Evolutionary conservation across 2,329 filamentous ascomycete species (phyloP).

Genomic region (Sclerotinia sclerotiorum): DNA sequence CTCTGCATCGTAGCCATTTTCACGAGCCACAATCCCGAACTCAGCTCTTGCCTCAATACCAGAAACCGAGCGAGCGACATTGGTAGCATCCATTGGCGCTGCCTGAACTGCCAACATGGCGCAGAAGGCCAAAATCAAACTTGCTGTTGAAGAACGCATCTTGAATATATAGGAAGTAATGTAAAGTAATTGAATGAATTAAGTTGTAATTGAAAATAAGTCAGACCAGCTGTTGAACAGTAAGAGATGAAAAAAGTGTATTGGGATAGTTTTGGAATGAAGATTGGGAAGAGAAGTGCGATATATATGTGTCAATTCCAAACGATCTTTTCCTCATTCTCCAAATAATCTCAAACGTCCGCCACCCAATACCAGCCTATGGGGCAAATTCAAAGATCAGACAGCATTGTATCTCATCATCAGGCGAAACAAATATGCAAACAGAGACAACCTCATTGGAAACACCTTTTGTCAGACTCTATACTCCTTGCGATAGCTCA

Average conservation of each 20-base stretch:
- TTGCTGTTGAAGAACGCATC: conserved; percentile 35
- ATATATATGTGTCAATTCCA: conserved; percentile 9
- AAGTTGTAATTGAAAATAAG: conserved; percentile 1
- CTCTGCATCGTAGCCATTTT: not conserved
- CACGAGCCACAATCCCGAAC: not conserved
- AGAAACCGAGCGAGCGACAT: conserved; percentile 20
- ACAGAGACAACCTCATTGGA: conserved; percentile 11
- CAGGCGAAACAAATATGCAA: conserved; percentile 17
- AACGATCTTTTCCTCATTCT: not conserved
- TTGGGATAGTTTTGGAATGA: not conserved
- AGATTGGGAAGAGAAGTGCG: not conserved
- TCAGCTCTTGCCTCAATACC: conserved; percentile 16
- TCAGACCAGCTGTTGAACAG: conserved; percentile 19
- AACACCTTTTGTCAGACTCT: conserved; percentile 21
- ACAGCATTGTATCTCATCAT: not conserved
- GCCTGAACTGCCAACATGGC: conserved; percentile 33
- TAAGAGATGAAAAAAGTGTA: not conserved
- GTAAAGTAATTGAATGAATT: conserved; percentile 11
- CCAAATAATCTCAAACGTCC: conserved; percentile 16
- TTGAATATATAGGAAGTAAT: conserved; percentile 20
- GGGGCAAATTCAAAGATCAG: conserved; percentile 2
- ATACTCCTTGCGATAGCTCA: conserved; percentile 8
- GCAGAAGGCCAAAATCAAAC: conserved; percentile 35
- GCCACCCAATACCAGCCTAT: not conserved
- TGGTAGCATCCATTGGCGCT: conserved; percentile 25